Evolutionary conservation across 2,329 filamentous ascomycete species (phyloP), one percentile per base, ranked within the genome.

Genomic region (Clonostachys byssicola): DNA sequence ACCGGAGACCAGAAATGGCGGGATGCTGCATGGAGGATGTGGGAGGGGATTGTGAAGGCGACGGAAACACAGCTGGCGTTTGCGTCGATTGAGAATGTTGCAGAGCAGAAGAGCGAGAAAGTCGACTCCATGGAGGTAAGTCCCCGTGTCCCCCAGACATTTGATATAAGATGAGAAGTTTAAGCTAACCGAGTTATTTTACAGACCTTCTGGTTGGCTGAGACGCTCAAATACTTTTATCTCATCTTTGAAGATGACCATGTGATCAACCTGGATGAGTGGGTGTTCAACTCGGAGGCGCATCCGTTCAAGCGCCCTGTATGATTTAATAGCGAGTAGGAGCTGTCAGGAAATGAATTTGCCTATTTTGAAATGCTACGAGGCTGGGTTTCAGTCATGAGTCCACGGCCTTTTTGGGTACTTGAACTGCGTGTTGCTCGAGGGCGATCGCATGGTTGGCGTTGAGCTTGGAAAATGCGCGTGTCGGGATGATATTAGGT

Each of bases 201-300:
- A 17, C 43, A 74, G 71, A 77, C 74, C 46, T 89, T 89, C 59
- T 91, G 87, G 84, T 71, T 88, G 55, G 83, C 83, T 4, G 86
- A 91, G 71, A 91, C 86, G 39, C 65, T 89, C 54, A 92, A 90
- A 65, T 90, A 90, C 57, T 89, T 89, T 51, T 91, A 86, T 56
- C 66, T 90, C 48, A 77, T 88, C 16, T 91, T 88, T 54, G 81
- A 79, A 42, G 78, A 86, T 46, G 77, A 82, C 4, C 70, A 75
- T 12, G 59, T 82, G 18, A 70, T 88, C 33, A 86, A 77, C 63
- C 65, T 91, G 57, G 86, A 91, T 61, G 78, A 88, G 8, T 89
- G 78, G 70, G 84, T 89, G 46, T 66, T 85, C 42, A 80, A 80
- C 60, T 80, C 77, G 5, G 77, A 81, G 58, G 77, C 76, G 18